A percentile compares a stretch with the other conserved stretches of the same genome.
phyloP scores from a whole-genome alignment of 2,329 filamentous ascomycete genomes.

The Arthrobotrys entomopaga region DNA sequence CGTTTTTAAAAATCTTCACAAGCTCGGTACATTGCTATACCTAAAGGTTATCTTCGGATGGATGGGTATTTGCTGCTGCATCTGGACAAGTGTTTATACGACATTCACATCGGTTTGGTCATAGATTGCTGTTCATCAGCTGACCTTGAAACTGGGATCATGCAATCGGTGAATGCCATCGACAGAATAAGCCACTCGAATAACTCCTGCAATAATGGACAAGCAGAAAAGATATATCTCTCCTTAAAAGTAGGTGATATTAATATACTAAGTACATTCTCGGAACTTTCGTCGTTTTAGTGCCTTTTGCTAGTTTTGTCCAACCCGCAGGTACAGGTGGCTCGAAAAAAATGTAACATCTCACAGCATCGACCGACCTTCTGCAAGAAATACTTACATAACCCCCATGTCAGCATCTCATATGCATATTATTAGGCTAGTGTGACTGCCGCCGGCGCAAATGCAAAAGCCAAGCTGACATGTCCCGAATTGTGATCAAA shows the following conservation, averaged over 20 bases:
- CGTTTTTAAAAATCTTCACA: background rate
- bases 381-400: too few species aligned
- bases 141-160: conserved; percentile 32
- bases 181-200: background rate
- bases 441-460: background rate
- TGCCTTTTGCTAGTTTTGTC: too few species aligned
- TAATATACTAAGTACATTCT: too few species aligned
- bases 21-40: background rate
- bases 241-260: conserved; percentile 2
- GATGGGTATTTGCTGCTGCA: conserved; percentile 19
- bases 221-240: conserved; percentile 20
- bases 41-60: conserved; percentile 42
- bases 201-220: conserved; percentile 5
- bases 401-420: too few species aligned
- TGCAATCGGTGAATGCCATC: background rate
- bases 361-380: too few species aligned
- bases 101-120: background rate
- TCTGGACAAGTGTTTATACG: background rate
- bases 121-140: conserved; percentile 30
- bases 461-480: conserved; percentile 39
- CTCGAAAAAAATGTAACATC: background rate
- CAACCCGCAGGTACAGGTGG: too few species aligned
- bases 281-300: too few species aligned
- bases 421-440: too few species aligned
- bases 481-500: conserved; percentile 33